Conservation (phyloP, 2,329 filamentous ascomycete genomes). For the Phoma sp. region DNA sequence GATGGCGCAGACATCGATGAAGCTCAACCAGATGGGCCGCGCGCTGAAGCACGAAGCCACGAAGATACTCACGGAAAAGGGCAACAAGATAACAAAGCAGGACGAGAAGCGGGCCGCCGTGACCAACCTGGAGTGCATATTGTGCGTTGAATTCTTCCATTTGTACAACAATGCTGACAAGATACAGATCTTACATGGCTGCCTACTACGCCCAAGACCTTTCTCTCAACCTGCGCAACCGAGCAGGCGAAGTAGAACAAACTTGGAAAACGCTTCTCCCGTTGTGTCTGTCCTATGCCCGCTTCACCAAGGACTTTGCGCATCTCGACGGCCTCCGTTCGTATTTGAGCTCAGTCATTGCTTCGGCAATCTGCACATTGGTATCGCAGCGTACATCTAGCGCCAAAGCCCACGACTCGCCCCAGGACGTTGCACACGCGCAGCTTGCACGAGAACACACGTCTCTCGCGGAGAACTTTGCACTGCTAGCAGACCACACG, state of each 20-base stretch:
- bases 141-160: conserved; percentile 36
- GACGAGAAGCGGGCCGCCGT: conserved; percentile 51
- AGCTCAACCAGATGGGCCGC: conserved; percentile 52
- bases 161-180: conserved; percentile 22
- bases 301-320: conserved; percentile 42
- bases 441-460: conserved; percentile 36
- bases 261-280: conserved; percentile 50
- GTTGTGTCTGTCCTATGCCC: conserved; percentile 42
- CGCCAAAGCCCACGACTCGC: conserved; percentile 36
- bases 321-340: conserved; percentile 52
- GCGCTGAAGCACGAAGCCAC: conserved; percentile 56
- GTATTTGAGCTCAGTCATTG: conserved; percentile 51
- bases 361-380: conserved; percentile 46
- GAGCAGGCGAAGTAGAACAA: conserved; percentile 42
- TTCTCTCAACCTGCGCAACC: conserved; percentile 37
- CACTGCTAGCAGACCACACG: conserved; percentile 38
- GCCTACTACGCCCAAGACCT: conserved; percentile 46
- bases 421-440: conserved; percentile 32
- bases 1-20: conserved; percentile 50
- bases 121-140: conserved; percentile 55
- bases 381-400: conserved; percentile 35
- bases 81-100: conserved; percentile 35
- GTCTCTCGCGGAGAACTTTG: conserved; percentile 34
- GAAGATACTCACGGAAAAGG: conserved; percentile 41
- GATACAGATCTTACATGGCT: conserved; percentile 47